Percentiles rank a stretch among this genome's conserved stretches.
Conservation (phyloP, 2,329 filamentous ascomycete species). For the Metarhizium guizhouense region DNA sequence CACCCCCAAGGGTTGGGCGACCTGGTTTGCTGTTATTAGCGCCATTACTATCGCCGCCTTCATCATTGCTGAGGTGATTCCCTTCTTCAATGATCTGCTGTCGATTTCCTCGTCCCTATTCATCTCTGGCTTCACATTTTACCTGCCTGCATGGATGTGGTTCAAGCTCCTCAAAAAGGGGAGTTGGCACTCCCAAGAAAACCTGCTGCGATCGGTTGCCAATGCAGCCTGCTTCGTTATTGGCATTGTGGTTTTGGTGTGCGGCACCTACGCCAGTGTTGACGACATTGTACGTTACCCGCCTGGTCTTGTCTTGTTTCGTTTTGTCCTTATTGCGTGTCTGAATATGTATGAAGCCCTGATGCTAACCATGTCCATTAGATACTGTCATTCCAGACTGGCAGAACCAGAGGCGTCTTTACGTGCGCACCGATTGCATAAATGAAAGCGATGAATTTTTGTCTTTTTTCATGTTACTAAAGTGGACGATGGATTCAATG, state of each 20-base stretch:
- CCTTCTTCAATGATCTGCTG: constrained; percentile 60
- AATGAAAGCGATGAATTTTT: background rate
- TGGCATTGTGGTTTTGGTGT: constrained; percentile 15
- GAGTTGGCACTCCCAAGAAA: constrained; percentile 15
- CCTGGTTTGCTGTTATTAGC: constrained; percentile 50
- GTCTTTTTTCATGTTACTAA: background rate
- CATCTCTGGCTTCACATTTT: constrained; percentile 30
- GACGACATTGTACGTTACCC: constrained; percentile 14
- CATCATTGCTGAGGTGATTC: constrained; percentile 63
- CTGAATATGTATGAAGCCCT: background rate
- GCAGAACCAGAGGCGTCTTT: constrained; percentile 10
- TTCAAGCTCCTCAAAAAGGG: constrained; percentile 26
- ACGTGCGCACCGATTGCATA: constrained; percentile 10
- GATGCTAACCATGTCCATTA: background rate
- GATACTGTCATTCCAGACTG: constrained; percentile 7
- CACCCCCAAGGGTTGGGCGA: constrained; percentile 36
- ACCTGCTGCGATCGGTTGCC: constrained; percentile 13
- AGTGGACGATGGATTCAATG: background rate
- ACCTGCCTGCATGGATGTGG: constrained; percentile 30
- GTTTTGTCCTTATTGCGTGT: background rate
- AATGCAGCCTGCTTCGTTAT: constrained; percentile 18
- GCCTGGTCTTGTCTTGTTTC: constrained; percentile 3
- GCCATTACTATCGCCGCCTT: constrained; percentile 54
- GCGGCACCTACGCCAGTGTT: constrained; percentile 17
- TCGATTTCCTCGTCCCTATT: constrained; percentile 40